Conservation (phyloP, 2,329 filamentous ascomycete genomes). For the Xylariaceae sp. region DNA sequence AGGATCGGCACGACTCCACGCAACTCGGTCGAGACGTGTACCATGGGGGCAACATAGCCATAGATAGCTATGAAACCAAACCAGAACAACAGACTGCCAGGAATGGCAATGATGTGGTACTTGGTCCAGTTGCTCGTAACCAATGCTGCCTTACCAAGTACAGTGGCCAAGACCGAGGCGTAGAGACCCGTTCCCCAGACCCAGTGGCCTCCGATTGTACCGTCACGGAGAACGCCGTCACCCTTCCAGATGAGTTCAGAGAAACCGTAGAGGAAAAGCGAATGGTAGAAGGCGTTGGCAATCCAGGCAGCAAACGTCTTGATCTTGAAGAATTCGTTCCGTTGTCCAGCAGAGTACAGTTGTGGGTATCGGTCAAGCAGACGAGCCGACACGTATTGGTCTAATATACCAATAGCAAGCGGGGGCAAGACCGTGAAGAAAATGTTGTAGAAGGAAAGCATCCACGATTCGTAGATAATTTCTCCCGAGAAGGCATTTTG, state of each 20-base stretch:
- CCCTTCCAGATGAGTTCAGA: conserved; percentile 74
- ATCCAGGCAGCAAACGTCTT: conserved; percentile 94
- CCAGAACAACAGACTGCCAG: conserved; percentile 89
- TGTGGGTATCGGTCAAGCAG: conserved; percentile 94
- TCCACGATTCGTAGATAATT: conserved; percentile 99
- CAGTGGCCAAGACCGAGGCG: conserved; percentile 86
- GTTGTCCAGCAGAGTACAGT: conserved; percentile 87
- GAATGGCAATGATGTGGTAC: conserved; percentile 92
- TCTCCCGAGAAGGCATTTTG: conserved; percentile 97
- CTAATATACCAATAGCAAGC: conserved; percentile 90
- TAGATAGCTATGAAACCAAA: conserved; percentile 85
- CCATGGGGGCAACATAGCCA: conserved; percentile 75
- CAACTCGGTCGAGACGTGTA: conserved; percentile 78
- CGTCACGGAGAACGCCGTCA: conserved; percentile 74
- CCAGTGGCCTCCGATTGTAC: conserved; percentile 86
- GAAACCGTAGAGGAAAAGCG: conserved; percentile 83
- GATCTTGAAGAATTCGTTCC: conserved; percentile 87
- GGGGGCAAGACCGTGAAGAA: conserved; percentile 94
- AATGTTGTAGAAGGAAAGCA: conserved; percentile 98
- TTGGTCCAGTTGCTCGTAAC: conserved; percentile 99
- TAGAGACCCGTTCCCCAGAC: conserved; percentile 96
- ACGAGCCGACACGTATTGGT: conserved; percentile 94
- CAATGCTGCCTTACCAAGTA: conserved; percentile 88
- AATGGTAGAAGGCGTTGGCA: conserved; percentile 91
- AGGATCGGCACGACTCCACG: conserved; percentile 75